These are phyloP conservation scores for Collybia mongolica DNA, from an alignment of 768 basidiomycete species.

Conservation along the genomic window DNA sequence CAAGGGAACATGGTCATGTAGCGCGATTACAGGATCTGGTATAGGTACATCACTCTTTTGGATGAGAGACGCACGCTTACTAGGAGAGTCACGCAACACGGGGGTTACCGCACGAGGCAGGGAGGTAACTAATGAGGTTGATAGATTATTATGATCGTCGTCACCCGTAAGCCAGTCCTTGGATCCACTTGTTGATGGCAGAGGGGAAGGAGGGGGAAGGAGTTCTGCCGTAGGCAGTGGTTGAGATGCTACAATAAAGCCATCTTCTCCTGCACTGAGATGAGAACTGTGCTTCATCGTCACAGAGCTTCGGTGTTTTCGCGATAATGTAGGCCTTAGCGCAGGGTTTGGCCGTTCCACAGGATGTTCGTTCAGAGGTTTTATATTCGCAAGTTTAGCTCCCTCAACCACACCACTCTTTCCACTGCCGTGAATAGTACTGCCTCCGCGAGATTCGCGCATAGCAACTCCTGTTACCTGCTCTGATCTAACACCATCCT, in stretches of 20 bases:
- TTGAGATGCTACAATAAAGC: not conserved
- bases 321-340: conserved; percentile 42
- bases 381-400: too few species aligned
- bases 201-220: not conserved
- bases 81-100: conserved; percentile 66
- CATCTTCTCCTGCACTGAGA: conserved; percentile 3
- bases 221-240: not conserved
- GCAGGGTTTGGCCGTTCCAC: not conserved
- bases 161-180: conserved; percentile 80
- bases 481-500: conserved; percentile 50
- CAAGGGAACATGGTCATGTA: conserved; percentile 29
- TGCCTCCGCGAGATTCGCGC: conserved; percentile 33
- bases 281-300: conserved; percentile 37
- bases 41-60: conserved; percentile 43
- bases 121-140: conserved; percentile 14
- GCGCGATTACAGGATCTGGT: conserved; percentile 34
- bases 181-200: not conserved
- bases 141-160: conserved; percentile 26
- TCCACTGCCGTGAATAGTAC: conserved; percentile 1
- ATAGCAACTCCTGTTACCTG: conserved; percentile 54
- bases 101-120: conserved; percentile 33
- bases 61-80: conserved; percentile 70
- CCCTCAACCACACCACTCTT: not conserved
- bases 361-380: too few species aligned
- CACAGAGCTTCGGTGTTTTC: conserved; percentile 48